A percentile compares a stretch with the other conserved stretches of the same genome.
phyloP scores from a whole-genome alignment of 106 monocot genomes.

The Ottelia alismoides region DNA sequence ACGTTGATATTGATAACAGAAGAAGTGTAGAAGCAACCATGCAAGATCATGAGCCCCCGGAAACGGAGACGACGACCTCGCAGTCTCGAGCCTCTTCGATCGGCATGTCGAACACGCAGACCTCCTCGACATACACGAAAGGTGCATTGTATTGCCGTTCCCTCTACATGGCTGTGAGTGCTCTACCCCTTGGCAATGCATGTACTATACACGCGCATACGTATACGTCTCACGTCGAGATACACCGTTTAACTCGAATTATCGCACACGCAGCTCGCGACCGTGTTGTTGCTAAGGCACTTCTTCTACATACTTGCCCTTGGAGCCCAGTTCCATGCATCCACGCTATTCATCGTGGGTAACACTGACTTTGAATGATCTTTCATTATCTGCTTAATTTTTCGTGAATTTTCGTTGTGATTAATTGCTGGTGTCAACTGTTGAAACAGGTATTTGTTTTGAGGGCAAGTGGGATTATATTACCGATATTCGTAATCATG shows the following conservation, averaged over 20 bases:
- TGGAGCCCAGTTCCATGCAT: no score
- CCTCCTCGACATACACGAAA: conserved; percentile 1
- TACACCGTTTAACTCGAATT: no score
- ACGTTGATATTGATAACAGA: neutral
- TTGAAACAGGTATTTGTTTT: no score
- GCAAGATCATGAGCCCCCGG: neutral
- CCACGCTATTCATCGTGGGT: no score
- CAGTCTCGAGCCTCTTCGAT: no score
- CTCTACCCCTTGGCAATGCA: no score
- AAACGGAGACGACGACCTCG: neutral
- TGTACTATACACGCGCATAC: no score
- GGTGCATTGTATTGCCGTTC: conserved; percentile 1
- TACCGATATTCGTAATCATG: conserved; percentile 9
- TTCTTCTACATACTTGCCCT: conserved; percentile 4
- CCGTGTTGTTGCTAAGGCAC: neutral
- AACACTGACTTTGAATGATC: neutral
- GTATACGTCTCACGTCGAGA: no score
- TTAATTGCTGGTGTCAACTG: no score
- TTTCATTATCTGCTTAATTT: neutral
- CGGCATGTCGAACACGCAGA: conserved; percentile 3
- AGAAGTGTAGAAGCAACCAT: conserved; percentile 2
- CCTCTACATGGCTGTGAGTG: neutral
- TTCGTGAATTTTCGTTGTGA: no score
- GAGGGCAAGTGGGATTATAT: conserved; percentile 7
- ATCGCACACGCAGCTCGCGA: conserved; percentile 7